Evolutionary conservation across 192 early-diverging fungal species (phyloP), one percentile per base, ranked within the genome.

Genomic region (Irineochytrium annulatum): DNA sequence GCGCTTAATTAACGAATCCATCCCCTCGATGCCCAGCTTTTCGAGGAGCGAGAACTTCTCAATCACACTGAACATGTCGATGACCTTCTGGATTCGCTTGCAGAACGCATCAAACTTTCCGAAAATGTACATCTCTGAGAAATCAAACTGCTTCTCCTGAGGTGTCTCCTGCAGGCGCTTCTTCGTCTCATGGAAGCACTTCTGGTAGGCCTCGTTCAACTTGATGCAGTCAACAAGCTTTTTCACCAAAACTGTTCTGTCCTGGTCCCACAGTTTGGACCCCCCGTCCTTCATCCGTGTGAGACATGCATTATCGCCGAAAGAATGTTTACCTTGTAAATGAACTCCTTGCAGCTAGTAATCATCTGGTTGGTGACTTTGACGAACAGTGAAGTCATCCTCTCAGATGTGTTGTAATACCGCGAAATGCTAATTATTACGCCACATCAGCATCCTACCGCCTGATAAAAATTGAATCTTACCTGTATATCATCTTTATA

Each of bases 321-420:
- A 43, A 35, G 24, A 35, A 2, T 28, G 8, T 17, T n/a, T 24
- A 68, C 67, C 54, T 82, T 85, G 63, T 85, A 85, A 34, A 85
- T 77, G 61, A 77, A 84, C 67, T 84, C 83, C 58, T 85, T 84
- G 68, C 77, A 85, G 59, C 79, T 78, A 13, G 79, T 84, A 43
- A 85, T 84, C 83, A 85, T 85, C 61, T 85, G 83, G 67, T 85
- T 85, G 16, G 83, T 84, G 39, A 85, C 80, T 55, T 85, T 85
- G 19, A 85, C 83, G 62, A 85, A 84, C 49, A 85, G 65, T 1
- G 80, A 83, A 0, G 83, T 85, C 82, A 85, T 85, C 29, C 83
- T 52, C 59, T 85, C 83, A 1, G 83, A 85, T 8, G 83, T 84
- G 67, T 85, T 84, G 69, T 84, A 85, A 60, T 84, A 84, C 2